Base-by-base conservation (phyloP, 75 land plant species). In the Selaginella tamariscina region DNA sequence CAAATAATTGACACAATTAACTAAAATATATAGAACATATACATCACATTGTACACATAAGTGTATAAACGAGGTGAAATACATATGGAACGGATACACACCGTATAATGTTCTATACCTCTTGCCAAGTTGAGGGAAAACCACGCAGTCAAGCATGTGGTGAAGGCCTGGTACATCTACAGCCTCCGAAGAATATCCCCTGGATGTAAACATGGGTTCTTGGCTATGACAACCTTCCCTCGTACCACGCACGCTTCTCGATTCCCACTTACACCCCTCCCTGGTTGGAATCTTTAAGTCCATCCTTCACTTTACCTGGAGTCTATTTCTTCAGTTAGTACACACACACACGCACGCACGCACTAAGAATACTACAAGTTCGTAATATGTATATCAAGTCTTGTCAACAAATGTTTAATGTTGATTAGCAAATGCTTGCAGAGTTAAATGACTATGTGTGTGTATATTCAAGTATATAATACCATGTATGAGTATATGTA, bases 121-220 rank as follows among this genome's bases (percentile, higher is more conserved):
- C 72, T 76, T 63, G 64, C 97, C 97, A 54, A 84, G 82, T 28
- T 86, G 85, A 56, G 97, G 97, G 33, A 92, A 92, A 29, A 88
- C 76, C 27, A 91, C 26, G 68, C 97, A 91, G 57, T 91, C 88
- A 15, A 82, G 69, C 73, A 86, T 67, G n/a, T 80, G 79, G 54
- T 72, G 77, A 29, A 84, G 56, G 31, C 20, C 56, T 20, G 68
- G 73, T 32, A 76, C 74, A 70, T 77, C 81, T 0, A 87, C 75
- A 68, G 94, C 97, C 28, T 75, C 73, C 33, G 88, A 82, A 91
- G 83, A 29, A 91, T 56, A 72, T 91, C 97, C 23, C 97, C 97
- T 22, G 97, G 97, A 68, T 91, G 94, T 55, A 91, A 82, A 56
- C 97, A 91, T 8, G 97, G 97, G 64, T 91, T 91, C 73, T 92